Evolutionary conservation across 2,329 filamentous ascomycete species (phyloP).

Genomic region (Knufia petricola): DNA sequence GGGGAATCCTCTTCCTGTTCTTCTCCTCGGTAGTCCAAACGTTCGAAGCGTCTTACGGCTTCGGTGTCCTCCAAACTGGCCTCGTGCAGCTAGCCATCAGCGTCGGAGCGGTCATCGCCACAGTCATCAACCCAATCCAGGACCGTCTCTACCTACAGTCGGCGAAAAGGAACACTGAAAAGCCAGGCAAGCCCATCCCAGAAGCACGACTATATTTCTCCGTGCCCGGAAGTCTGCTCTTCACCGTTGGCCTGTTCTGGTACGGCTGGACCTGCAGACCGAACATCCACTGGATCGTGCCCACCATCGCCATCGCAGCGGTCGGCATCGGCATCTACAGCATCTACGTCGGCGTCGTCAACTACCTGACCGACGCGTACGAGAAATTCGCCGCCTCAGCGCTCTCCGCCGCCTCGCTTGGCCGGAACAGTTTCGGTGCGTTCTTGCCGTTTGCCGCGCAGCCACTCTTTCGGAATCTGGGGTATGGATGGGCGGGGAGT

Average conservation of each 20-base stretch:
- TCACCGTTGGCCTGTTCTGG: slow-evolving; percentile 29
- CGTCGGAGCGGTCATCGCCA: slow-evolving; percentile 34
- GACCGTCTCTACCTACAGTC: slow-evolving; percentile 28
- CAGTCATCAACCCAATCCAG: slow-evolving; percentile 32
- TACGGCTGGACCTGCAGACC: slow-evolving; percentile 28
- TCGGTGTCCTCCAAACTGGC: slow-evolving; percentile 28
- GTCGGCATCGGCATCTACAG: slow-evolving; percentile 35
- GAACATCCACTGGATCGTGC: slow-evolving; percentile 29
- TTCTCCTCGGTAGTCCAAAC: slow-evolving; percentile 34
- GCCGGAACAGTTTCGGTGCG: slow-evolving; percentile 37
- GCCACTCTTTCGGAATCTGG: slow-evolving; percentile 32
- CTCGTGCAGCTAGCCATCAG: slow-evolving; percentile 23
- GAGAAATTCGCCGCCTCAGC: slow-evolving; percentile 40
- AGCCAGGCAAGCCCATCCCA: slow-evolving; percentile 32
- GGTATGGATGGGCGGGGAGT: slow-evolving; percentile 36
- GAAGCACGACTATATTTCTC: slow-evolving; percentile 36
- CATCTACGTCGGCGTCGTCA: slow-evolving; percentile 41
- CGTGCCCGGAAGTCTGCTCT: slow-evolving; percentile 38
- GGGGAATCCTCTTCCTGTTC: slow-evolving; percentile 37
- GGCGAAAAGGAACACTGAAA: slow-evolving; percentile 28
- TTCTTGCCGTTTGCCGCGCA: slow-evolving; percentile 38
- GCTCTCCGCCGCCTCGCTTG: slow-evolving; percentile 37
- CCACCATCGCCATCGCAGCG: slow-evolving; percentile 26
- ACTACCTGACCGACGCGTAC: slow-evolving; percentile 41
- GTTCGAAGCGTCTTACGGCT: slow-evolving; percentile 28